Percentiles rank a stretch among this genome's conserved stretches.
Evolutionary conservation across 768 basidiomycete genomes (phyloP).

Genomic region (Terana coerulea): DNA sequence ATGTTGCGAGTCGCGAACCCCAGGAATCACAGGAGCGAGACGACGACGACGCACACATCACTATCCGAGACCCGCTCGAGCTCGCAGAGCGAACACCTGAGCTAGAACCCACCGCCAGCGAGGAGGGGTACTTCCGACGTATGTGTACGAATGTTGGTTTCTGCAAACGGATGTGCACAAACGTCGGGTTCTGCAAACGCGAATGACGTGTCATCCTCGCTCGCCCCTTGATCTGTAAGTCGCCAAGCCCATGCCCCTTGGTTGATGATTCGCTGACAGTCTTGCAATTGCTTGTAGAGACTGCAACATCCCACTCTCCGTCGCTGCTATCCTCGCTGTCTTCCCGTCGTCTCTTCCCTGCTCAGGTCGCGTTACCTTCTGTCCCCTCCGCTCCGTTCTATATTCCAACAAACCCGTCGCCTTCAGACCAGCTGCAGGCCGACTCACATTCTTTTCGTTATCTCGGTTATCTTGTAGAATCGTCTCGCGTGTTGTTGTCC

Average conservation of each 20-base stretch:
- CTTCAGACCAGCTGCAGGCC: background rate
- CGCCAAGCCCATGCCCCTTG: no score
- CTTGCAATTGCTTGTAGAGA: no score
- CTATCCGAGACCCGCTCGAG: background rate
- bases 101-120: background rate
- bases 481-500: background rate
- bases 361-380: background rate
- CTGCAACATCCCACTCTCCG: no score
- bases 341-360: background rate
- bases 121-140: no score
- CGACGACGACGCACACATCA: background rate
- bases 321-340: no score
- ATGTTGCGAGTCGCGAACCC: background rate
- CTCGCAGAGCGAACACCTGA: background rate
- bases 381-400: background rate
- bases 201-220: no score
- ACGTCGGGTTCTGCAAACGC: background rate
- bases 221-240: no score
- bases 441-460: background rate
- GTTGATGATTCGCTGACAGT: no score
- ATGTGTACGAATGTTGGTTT: background rate
- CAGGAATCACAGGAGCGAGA: background rate
- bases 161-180: background rate
- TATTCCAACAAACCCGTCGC: background rate
- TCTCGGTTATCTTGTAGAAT: background rate